These are phyloP conservation scores for Aspergillus hancockii DNA, from an alignment of 495 filamentous ascomycete genomes.

Conservation along the genomic window DNA sequence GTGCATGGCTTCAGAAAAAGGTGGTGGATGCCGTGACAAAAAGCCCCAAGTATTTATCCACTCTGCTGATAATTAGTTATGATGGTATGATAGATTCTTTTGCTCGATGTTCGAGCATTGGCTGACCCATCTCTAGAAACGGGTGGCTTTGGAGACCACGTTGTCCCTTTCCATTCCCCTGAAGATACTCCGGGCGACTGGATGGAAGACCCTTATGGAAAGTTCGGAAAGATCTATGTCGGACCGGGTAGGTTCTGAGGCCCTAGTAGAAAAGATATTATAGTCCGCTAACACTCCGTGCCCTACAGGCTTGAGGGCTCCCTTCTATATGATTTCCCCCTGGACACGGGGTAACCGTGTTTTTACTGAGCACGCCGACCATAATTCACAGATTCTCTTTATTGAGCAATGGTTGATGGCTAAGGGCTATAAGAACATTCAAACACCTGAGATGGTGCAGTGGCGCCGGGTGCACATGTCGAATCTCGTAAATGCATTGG, in stretches of 20 bases:
- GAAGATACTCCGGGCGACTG: conserved; percentile 53
- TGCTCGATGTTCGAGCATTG: neutral
- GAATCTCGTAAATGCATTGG: conserved; percentile 52
- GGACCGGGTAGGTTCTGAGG: conserved; percentile 41
- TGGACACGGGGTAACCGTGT: conserved; percentile 58
- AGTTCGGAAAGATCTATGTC: conserved; percentile 48
- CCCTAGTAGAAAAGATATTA: neutral
- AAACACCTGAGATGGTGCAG: conserved; percentile 48
- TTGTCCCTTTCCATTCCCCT: conserved; percentile 54
- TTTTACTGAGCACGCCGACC: conserved; percentile 57
- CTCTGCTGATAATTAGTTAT: conserved; percentile 53
- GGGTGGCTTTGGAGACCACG: conserved; percentile 57
- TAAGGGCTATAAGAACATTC: conserved; percentile 49
- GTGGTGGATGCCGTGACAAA: conserved; percentile 52
- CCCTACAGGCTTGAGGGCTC: conserved; percentile 47
- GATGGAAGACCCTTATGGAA: conserved; percentile 52
- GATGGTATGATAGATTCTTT: conserved; percentile 35
- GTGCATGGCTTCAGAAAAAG: conserved; percentile 58
- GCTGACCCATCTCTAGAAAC: conserved; percentile 37
- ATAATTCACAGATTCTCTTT: conserved; percentile 59
- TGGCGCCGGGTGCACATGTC: conserved; percentile 60
- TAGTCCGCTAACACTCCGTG: neutral
- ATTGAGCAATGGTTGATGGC: conserved; percentile 54
- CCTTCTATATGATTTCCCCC: conserved; percentile 57
- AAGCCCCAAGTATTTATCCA: conserved; percentile 51